These are phyloP conservation scores for Alternaria postmessia DNA, from an alignment of 2,329 filamentous ascomycete genomes.

Conservation along the genomic window DNA sequence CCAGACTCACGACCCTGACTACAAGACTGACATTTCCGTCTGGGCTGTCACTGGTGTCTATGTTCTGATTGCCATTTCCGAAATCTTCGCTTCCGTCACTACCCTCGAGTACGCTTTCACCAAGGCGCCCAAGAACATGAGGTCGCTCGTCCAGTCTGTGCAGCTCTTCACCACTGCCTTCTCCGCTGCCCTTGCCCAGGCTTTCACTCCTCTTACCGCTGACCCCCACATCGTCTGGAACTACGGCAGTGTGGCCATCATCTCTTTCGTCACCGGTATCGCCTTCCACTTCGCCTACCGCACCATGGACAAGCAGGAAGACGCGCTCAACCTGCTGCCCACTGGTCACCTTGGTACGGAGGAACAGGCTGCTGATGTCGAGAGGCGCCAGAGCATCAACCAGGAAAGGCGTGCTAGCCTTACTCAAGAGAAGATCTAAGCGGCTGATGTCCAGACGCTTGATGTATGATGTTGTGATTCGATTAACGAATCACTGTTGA, in stretches of 20 bases:
- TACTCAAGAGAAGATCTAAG: constrained; percentile 25
- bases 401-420: constrained; percentile 22
- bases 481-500: background rate
- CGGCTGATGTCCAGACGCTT: background rate
- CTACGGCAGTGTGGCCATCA: constrained; percentile 48
- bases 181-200: constrained; percentile 42
- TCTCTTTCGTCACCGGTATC: constrained; percentile 45
- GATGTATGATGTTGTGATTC: background rate
- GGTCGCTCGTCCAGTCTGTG: constrained; percentile 49
- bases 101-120: constrained; percentile 77
- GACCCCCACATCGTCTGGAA: constrained; percentile 46
- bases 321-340: constrained; percentile 50
- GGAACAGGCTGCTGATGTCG: constrained; percentile 40
- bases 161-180: constrained; percentile 49
- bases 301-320: constrained; percentile 46
- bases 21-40: constrained; percentile 59
- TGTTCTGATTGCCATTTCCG: constrained; percentile 64
- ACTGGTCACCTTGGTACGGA: constrained; percentile 46
- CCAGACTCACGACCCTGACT: constrained; percentile 51
- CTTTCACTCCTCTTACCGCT: constrained; percentile 37
- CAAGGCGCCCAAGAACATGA: constrained; percentile 74
- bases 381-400: constrained; percentile 34
- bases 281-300: constrained; percentile 46
- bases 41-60: constrained; percentile 62
- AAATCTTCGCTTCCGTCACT: constrained; percentile 72